phyloP scores from a whole-genome alignment of 2,329 filamentous ascomycete genomes.

The Apiospora aurea region DNA sequence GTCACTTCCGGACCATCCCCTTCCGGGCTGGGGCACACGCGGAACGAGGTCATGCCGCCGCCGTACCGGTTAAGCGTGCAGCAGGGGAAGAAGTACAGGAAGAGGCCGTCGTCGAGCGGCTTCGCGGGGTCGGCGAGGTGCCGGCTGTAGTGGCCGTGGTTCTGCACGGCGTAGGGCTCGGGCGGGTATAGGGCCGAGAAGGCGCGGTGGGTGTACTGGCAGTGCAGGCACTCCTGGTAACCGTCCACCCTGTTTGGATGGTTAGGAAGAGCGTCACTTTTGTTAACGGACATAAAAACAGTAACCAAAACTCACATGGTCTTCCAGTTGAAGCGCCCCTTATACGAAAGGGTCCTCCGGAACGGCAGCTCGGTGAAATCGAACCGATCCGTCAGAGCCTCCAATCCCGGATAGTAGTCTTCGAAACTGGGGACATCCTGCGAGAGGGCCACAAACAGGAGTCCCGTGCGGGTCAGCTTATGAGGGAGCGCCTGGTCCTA shows the following conservation, averaged over 20 bases:
- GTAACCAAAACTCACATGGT: conserved; percentile 50
- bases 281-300: no score
- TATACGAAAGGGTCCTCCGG: conserved; percentile 60
- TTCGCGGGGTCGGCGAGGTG: conserved; percentile 62
- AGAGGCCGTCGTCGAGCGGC: conserved; percentile 56
- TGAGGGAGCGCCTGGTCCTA: conserved; percentile 18
- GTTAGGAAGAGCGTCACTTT: background rate
- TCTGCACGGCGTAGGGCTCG: conserved; percentile 61
- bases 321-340: conserved; percentile 66
- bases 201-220: conserved; percentile 63
- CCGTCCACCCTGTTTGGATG: conserved; percentile 52
- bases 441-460: conserved; percentile 60
- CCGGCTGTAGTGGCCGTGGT: conserved; percentile 61
- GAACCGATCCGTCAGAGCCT: conserved; percentile 54
- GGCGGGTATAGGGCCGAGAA: conserved; percentile 63
- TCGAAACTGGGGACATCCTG: conserved; percentile 55
- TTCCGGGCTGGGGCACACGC: conserved; percentile 55
- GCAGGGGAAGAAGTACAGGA: conserved; percentile 64
- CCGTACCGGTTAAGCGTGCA: conserved; percentile 64
- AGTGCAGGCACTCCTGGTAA: conserved; percentile 65
- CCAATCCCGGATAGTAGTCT: conserved; percentile 60
- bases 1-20: conserved; percentile 49
- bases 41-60: conserved; percentile 63
- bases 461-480: conserved; percentile 55
- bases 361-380: conserved; percentile 62